Evolutionary conservation across 108 stramenopile species (phyloP).

Genomic region (Pseudonitzschia delicatissima): DNA sequence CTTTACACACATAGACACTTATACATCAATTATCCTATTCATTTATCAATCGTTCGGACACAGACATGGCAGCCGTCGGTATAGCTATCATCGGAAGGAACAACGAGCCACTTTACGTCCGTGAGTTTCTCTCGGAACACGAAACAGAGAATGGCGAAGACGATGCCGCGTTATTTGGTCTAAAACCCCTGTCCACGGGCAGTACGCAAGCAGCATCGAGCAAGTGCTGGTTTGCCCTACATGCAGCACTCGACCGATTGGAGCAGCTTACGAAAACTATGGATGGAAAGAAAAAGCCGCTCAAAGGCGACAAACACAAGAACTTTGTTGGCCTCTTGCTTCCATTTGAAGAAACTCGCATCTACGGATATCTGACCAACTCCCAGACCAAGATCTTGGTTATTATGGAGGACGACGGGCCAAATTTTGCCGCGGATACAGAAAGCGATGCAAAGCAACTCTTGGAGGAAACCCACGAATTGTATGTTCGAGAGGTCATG

Average conservation of each 20-base stretch:
- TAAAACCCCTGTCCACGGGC: conserved; percentile 1
- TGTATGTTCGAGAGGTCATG: conserved; percentile 42
- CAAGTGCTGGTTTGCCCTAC: conserved; percentile 43
- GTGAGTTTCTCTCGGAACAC: conserved; percentile 29
- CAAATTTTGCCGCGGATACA: conserved; percentile 5
- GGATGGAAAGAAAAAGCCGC: conserved; percentile 18
- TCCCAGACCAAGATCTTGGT: conserved; percentile 44
- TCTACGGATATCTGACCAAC: conserved; percentile 53
- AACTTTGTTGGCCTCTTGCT: conserved; percentile 49
- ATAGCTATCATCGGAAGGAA: conserved; percentile 55
- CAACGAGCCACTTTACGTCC: conserved; percentile 44
- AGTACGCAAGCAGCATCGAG: conserved; percentile 18
- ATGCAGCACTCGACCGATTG: conserved; percentile 58
- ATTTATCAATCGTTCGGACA: too few relatives aligned
- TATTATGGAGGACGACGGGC: conserved; percentile 37
- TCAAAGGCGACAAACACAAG: conserved; percentile 31
- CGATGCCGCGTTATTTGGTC: conserved; percentile 17
- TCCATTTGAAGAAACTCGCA: conserved; percentile 44
- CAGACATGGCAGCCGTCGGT: conserved; percentile 40
- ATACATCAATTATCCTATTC: too few relatives aligned
- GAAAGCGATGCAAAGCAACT: conserved; percentile 14
- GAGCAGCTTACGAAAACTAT: conserved; percentile 41
- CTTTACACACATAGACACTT: too few relatives aligned
- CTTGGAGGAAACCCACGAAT: conserved; percentile 29
- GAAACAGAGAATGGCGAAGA: neutral